These are phyloP conservation scores for Triadica sebifera DNA, from an alignment of 345 rosid genomes.

Conservation along the genomic window DNA sequence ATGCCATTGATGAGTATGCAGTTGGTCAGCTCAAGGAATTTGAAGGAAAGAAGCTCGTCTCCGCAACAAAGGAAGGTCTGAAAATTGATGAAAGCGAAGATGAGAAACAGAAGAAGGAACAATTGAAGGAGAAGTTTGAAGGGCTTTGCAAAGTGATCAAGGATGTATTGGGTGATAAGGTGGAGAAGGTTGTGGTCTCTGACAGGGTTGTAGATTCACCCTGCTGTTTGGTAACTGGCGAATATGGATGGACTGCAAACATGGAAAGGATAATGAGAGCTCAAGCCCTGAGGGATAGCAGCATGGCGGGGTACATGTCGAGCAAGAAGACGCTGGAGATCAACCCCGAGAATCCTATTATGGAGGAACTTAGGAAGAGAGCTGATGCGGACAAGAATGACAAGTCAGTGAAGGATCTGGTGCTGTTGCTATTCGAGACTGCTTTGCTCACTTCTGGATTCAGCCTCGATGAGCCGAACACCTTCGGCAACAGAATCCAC, in stretches of 20 bases:
- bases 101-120: slow-evolving; percentile 69
- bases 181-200: too few relatives aligned
- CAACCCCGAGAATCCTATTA: slow-evolving; percentile 77
- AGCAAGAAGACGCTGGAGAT: slow-evolving; percentile 90
- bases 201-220: slow-evolving; percentile 88
- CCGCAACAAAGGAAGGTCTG: slow-evolving; percentile 80
- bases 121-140: slow-evolving; percentile 66
- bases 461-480: slow-evolving; percentile 89
- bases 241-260: slow-evolving; percentile 88
- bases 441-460: slow-evolving; percentile 83
- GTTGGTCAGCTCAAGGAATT: slow-evolving; percentile 86
- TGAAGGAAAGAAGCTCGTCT: too few relatives aligned
- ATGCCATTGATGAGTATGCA: slow-evolving; percentile 82
- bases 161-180: slow-evolving; percentile 77
- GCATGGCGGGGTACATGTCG: slow-evolving; percentile 90
- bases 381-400: slow-evolving; percentile 78
- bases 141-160: slow-evolving; percentile 85
- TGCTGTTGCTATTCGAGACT: slow-evolving; percentile 71
- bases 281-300: slow-evolving; percentile 76
- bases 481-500: slow-evolving; percentile 83
- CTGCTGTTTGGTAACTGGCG: slow-evolving; percentile 81
- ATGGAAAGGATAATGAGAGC: slow-evolving; percentile 96
- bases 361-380: slow-evolving; percentile 90
- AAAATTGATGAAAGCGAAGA: slow-evolving; percentile 75
- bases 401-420: slow-evolving; percentile 88